Percentiles rank a stretch among this genome's conserved stretches.
Evolutionary conservation across 148 eudicot genomes (phyloP).

Genomic region (Cornus kousa): DNA sequence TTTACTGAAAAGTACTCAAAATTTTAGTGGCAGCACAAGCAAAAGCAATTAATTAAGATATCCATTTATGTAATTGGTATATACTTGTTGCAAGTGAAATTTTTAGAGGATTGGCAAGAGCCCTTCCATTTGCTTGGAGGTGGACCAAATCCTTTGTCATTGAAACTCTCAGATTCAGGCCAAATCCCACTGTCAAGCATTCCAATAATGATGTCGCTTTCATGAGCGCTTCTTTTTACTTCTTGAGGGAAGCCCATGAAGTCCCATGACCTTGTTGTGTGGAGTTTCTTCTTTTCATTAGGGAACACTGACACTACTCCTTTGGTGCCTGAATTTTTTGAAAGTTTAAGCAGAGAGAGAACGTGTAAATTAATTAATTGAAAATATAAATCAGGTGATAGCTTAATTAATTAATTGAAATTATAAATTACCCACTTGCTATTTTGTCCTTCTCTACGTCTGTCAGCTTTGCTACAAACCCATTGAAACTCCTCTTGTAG

Average conservation of each 20-base stretch:
- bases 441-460: no score
- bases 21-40: no score
- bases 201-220: constrained; percentile 28
- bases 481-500: no score
- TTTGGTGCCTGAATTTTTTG: constrained; percentile 8
- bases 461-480: no score
- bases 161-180: constrained; percentile 39
- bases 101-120: constrained; percentile 16
- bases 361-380: no score
- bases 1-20: no score
- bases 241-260: constrained; percentile 28
- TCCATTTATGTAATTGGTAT: not conserved
- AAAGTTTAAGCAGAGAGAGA: not conserved
- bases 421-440: no score
- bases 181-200: constrained; percentile 31
- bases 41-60: no score
- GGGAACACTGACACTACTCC: constrained; percentile 35
- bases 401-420: no score
- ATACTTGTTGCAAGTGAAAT: constrained; percentile 44
- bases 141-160: constrained; percentile 24
- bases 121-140: constrained; percentile 41
- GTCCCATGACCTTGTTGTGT: constrained; percentile 40
- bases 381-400: no score
- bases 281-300: not conserved
- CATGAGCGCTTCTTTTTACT: constrained; percentile 15